Percentiles rank a stretch among this genome's conserved stretches.
Evolutionary conservation across 768 basidiomycete genomes (phyloP).

Genomic region (Boletus huronensis): DNA sequence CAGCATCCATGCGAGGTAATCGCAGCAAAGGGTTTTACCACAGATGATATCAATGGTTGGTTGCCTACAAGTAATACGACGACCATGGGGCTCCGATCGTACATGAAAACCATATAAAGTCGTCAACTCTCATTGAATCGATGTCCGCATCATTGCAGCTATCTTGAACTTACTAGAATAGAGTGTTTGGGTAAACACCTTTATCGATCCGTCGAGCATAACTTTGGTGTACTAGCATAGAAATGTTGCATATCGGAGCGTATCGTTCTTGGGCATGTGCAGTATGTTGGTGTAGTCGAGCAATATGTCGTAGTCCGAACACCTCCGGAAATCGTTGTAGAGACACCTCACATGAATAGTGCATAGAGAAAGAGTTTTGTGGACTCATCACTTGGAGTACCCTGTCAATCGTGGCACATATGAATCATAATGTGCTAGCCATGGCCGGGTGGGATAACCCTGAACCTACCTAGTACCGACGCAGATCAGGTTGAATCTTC

Average conservation of each 20-base stretch:
- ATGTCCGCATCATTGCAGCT: neutral
- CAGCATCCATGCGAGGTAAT: no score
- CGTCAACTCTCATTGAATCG: neutral
- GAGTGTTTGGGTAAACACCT: neutral
- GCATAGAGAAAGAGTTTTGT: neutral
- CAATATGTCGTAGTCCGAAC: constrained; percentile 2
- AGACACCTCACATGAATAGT: neutral
- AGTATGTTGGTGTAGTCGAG: neutral
- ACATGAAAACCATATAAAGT: neutral
- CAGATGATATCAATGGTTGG: neutral
- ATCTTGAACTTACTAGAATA: neutral
- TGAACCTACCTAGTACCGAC: neutral
- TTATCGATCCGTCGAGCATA: neutral
- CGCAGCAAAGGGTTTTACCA: neutral
- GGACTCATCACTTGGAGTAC: neutral
- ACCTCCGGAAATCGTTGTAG: neutral
- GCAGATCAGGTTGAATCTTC: neutral
- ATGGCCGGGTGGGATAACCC: no score
- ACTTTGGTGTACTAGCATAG: no score
- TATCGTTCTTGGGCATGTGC: neutral
- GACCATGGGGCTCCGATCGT: neutral
- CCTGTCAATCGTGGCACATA: neutral
- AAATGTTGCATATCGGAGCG: neutral
- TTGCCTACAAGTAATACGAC: neutral
- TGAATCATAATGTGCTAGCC: neutral